A percentile compares a stretch with the other conserved stretches of the same genome.
These are phyloP conservation scores for Geotrichum siamense DNA, from an alignment of 1,139 yeast genomes.

Conservation along the genomic window DNA sequence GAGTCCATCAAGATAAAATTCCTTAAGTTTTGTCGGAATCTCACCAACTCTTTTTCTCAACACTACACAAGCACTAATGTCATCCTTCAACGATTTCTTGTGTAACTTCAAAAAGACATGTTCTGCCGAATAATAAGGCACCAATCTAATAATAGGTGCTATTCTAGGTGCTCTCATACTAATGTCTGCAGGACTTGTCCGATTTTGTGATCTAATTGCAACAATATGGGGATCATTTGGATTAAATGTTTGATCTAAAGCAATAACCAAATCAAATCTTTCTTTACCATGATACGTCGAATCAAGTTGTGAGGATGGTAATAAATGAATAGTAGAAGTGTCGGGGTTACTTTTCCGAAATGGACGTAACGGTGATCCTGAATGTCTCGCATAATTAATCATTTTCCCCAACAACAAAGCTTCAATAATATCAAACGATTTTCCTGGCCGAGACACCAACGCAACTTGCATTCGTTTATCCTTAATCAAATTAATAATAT, in stretches of 20 bases:
- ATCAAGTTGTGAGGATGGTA: slow-evolving; percentile 30
- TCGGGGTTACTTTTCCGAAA: slow-evolving; percentile 20
- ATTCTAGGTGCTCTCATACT: slow-evolving; percentile 19
- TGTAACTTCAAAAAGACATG: slow-evolving; percentile 39
- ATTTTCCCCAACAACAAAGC: slow-evolving; percentile 65
- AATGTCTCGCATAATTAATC: slow-evolving; percentile 58
- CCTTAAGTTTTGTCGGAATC: slow-evolving; percentile 71
- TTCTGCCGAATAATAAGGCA: slow-evolving; percentile 76
- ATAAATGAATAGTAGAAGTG: slow-evolving; percentile 30
- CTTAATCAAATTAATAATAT: slow-evolving; percentile 39
- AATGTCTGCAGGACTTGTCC: slow-evolving; percentile 19
- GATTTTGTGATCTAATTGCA: slow-evolving; percentile 29
- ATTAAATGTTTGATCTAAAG: slow-evolving; percentile 66
- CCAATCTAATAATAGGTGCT: slow-evolving; percentile 59
- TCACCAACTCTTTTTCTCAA: slow-evolving; percentile 78
- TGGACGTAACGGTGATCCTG: slow-evolving; percentile 41
- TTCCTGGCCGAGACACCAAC: slow-evolving; percentile 49
- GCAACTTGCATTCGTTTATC: slow-evolving; percentile 43
- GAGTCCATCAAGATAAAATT: slow-evolving; percentile 63
- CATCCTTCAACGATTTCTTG: slow-evolving; percentile 44
- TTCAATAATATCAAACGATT: slow-evolving; percentile 69
- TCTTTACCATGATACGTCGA: slow-evolving; percentile 24
- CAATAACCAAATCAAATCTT: slow-evolving; percentile 55
- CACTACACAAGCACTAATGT: slow-evolving; percentile 78
- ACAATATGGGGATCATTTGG: slow-evolving; percentile 35